Evolutionary conservation across 345 rosid genomes (phyloP), one percentile per base, ranked within the genome.

Genomic region (Raphanus sativus): DNA sequence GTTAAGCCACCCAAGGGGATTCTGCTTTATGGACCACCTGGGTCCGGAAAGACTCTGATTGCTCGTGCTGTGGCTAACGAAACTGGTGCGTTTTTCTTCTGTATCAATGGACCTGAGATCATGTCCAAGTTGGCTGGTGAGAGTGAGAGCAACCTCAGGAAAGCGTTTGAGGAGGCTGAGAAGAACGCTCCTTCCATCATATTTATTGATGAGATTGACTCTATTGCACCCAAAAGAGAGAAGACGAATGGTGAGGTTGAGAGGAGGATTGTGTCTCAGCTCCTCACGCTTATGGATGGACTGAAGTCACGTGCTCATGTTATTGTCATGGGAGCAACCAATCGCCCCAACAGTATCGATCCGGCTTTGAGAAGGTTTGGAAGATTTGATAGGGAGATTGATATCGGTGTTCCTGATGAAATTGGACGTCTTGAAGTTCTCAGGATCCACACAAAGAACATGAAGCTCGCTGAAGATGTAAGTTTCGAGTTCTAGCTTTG

Each of bases 1-100:
- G 98, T 94, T 67, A 94, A 94, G 86, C 98, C 98, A 80, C 98
- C 98, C 0, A 94, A 92, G 78, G 98, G 98, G 79, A 92, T 94
- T 78, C 84, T 94, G 69, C 91, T 94, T 3, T 94, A 87, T 74
- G 98, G 95, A 54, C 92, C 95, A 36, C 95, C 92, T 75, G 95
- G 95, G 63, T 90, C 95, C 62, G 95, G 92, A 17, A 94, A 94
- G 86, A 94, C 98, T 69, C 85, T 94, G 38, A 89, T 94, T 84
- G 98, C 98, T 63, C 89, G 98, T 50, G 98, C 98, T 63, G 98
- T 94, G 82, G 98, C 95, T 2, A 90, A 94, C 78, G 98, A 94
- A 83, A 94, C 98, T 0, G 98, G 98, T 76, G 98, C 98, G 71
- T 94, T 94, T 81, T 94, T 94, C 86, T 94, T 94, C 80, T 89